phyloP scores from a whole-genome alignment of 1,284 basidiomycete genomes.

The Heimioporus retisporus region DNA sequence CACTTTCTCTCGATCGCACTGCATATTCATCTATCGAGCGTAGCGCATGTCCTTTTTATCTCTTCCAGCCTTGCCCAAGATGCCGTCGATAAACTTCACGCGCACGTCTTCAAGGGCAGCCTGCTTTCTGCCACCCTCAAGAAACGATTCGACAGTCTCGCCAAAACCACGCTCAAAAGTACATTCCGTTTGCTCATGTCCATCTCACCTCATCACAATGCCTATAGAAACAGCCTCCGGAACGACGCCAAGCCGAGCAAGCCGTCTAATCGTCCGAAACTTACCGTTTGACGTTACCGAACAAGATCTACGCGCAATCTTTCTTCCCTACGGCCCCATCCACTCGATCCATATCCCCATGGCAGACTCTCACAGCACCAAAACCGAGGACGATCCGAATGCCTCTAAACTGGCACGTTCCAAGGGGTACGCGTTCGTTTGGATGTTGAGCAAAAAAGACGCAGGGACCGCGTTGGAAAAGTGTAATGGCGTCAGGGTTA shows the following conservation, averaged over 20 bases:
- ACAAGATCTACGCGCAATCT: conserved; percentile 89
- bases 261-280: conserved; percentile 93
- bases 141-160: conserved; percentile 83
- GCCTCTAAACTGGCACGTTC: conserved; percentile 48
- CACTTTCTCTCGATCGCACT: conserved; percentile 11
- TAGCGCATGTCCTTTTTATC: conserved; percentile 84
- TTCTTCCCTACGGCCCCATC: conserved; percentile 92
- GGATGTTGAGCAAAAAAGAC: conserved; percentile 91
- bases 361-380: conserved; percentile 32
- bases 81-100: conserved; percentile 88
- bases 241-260: conserved; percentile 65
- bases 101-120: conserved; percentile 93
- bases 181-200: conserved; percentile 2
- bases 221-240: conserved; percentile 31
- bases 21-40: conserved; percentile 36
- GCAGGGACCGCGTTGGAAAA: conserved; percentile 88
- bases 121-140: conserved; percentile 93
- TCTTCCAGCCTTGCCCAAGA: conserved; percentile 79
- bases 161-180: conserved; percentile 56
- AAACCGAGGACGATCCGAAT: conserved; percentile 39
- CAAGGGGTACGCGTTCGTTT: conserved; percentile 96
- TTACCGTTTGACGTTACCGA: conserved; percentile 87
- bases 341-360: conserved; percentile 88
- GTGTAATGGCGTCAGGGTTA: conserved; percentile 84
- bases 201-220: conserved; percentile 30